Evolutionary conservation across 208 protist genomes (phyloP).

Genomic region (Angomonas ambiguus): DNA sequence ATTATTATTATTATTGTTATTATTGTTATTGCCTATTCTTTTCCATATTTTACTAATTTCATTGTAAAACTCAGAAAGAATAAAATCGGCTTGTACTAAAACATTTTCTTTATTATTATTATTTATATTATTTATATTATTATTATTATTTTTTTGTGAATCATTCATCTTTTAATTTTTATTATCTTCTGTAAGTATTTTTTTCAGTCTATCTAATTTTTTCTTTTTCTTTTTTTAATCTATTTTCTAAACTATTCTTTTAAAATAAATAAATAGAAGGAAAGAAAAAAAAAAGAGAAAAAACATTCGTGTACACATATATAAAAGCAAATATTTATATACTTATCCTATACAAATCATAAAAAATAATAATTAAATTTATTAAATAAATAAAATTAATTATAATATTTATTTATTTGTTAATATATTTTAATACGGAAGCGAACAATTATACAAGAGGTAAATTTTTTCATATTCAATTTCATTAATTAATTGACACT

Average conservation of each 20-base stretch:
- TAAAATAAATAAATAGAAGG: not conserved
- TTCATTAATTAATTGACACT: not conserved
- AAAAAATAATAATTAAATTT: slow-evolving; percentile 1
- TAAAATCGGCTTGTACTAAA: not conserved
- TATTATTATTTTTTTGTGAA: not conserved
- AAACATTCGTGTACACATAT: too few species aligned
- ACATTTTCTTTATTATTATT: not conserved
- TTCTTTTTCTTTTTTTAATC: too few species aligned
- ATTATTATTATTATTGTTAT: not conserved
- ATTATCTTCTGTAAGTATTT: too few species aligned
- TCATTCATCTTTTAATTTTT: too few species aligned
- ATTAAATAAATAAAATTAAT: not conserved
- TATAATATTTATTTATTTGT: slow-evolving; percentile 2
- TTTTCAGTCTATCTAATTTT: too few species aligned
- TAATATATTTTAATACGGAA: not conserved
- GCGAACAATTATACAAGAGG: too few species aligned
- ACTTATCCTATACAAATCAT: too few species aligned
- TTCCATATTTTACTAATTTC: not conserved
- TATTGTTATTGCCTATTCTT: not conserved
- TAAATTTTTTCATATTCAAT: not conserved
- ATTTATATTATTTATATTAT: not conserved
- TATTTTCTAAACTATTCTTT: too few species aligned
- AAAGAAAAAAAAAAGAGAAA: not conserved
- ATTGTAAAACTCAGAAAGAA: not conserved
- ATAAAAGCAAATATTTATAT: too few species aligned